A percentile compares a stretch with the other conserved stretches of the same genome.
phyloP scores from a whole-genome alignment of 2,329 filamentous ascomycete species.

The Penicillium sp. region DNA sequence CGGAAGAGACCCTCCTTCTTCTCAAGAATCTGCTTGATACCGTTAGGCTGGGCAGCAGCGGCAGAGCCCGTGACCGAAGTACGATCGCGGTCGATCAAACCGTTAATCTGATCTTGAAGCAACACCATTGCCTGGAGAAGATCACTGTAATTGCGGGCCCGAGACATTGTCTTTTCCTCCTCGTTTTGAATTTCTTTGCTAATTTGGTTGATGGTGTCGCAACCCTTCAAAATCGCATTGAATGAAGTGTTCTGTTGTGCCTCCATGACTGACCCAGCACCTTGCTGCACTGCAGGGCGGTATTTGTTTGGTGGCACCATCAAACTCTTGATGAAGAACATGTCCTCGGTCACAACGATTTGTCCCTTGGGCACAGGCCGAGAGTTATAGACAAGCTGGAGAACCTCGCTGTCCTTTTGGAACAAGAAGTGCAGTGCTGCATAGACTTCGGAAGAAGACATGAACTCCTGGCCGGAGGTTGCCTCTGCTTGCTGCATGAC shows the following conservation, averaged over 20 bases:
- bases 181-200: slow-evolving; percentile 65
- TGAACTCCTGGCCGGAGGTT: slow-evolving; percentile 64
- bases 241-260: slow-evolving; percentile 86
- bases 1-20: slow-evolving; percentile 98
- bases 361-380: slow-evolving; percentile 63
- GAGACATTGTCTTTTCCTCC: slow-evolving; percentile 46
- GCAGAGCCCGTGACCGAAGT: slow-evolving; percentile 79
- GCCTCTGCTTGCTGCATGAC: slow-evolving; percentile 34
- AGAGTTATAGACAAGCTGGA: slow-evolving; percentile 82
- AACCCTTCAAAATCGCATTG: slow-evolving; percentile 77
- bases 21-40: slow-evolving; percentile 96
- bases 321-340: slow-evolving; percentile 89
- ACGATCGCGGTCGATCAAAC: slow-evolving; percentile 85
- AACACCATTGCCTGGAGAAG: slow-evolving; percentile 79
- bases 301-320: slow-evolving; percentile 91
- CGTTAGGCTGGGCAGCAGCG: slow-evolving; percentile 78
- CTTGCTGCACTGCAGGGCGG: slow-evolving; percentile 81
- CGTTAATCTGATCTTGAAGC: slow-evolving; percentile 87
- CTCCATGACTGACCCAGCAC: slow-evolving; percentile 79
- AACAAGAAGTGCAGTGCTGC: slow-evolving; percentile 79
- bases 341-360: slow-evolving; percentile 69
- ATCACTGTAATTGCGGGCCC: slow-evolving; percentile 68
- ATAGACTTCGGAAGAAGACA: slow-evolving; percentile 80
- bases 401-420: slow-evolving; percentile 79
- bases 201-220: slow-evolving; percentile 72